Conservation (phyloP, 352 stramenopile genomes). For the Discostella stelligera region DNA sequence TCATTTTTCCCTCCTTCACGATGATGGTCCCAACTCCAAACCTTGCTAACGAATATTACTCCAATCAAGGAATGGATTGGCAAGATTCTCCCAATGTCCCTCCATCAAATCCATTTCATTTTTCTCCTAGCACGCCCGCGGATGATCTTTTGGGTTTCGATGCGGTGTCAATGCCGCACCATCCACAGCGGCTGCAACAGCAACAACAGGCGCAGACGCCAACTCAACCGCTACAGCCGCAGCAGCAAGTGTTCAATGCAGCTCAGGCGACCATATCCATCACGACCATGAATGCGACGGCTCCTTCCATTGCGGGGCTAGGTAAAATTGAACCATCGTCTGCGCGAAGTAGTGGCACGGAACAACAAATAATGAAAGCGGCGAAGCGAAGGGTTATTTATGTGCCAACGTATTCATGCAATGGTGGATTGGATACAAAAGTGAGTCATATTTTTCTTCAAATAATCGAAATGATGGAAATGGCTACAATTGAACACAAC, state of each 20-base stretch:
- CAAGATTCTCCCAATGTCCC: neutral
- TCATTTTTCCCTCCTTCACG: no score
- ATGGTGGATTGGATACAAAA: slow-evolving; percentile 48
- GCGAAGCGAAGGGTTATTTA: slow-evolving; percentile 34
- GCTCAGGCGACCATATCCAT: slow-evolving; percentile 24
- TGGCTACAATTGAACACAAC: neutral
- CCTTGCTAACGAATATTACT: no score
- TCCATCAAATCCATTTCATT: neutral
- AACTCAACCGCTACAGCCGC: slow-evolving; percentile 1
- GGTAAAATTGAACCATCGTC: slow-evolving; percentile 44
- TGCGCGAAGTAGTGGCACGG: neutral
- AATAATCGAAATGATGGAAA: no score
- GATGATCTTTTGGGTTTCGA: slow-evolving; percentile 32
- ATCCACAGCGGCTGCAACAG: slow-evolving; percentile 1
- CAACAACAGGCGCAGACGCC: no score
- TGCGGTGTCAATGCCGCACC: neutral
- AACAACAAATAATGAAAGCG: slow-evolving; percentile 12
- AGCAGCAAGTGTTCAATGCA: slow-evolving; percentile 28
- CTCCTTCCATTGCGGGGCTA: slow-evolving; percentile 39
- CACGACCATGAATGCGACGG: slow-evolving; percentile 10
- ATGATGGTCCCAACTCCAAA: no score
- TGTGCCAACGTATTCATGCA: slow-evolving; percentile 49
- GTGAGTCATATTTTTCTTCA: neutral
- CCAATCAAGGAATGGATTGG: no score
- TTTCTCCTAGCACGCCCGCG: neutral